Base-by-base conservation (phyloP, 2,329 filamentous ascomycete species). In the Diaporthe aspalathi region DNA sequence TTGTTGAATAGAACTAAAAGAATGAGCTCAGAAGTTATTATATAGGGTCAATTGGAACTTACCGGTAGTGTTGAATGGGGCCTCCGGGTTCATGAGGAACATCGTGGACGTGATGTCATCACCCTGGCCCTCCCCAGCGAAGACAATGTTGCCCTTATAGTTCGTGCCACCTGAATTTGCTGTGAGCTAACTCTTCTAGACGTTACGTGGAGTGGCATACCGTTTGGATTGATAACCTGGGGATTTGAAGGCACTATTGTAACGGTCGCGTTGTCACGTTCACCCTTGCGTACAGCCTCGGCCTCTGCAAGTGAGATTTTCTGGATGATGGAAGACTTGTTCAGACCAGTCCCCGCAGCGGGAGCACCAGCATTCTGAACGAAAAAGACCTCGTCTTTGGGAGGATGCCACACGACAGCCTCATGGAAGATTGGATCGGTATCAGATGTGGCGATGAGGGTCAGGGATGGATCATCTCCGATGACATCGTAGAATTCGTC, bases 301-400 rank as follows among this genome's bases (percentile, higher is more conserved):
- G 84, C 84, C 24, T 86, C 81, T 0, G 76, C 70, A 1, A 88
- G 76, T 0, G 83, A 82, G 35, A 88, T 86, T 78, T 87, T 88
- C 53, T 84, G 81, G 40, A 88, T 82, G 35, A 86, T 81, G 35
- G 82, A 81, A 0, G 86, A 88, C 75, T 86, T 88, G 63, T 83
- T 82, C 1, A 88, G 76, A 0, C 86, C 83, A 0, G 86, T 88
- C 0, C 86, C 86, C 3, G 86, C 82, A 6, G 79, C 83, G 0
- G 72, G 74, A 0, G 82, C 79, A 0, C 86, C 86, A 0, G 86
- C 86, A 52, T 86, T 87, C 70, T 88, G 86, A 0, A 83, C 85
- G 52, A 89, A 89, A 74, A 88, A 88, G 45, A 88, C 80, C 72
- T 88, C 86, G 32, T 88, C 83, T 0, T 83, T 87, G 0, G 81